Evolutionary conservation across 2,329 filamentous ascomycete genomes (phyloP), one percentile per base, ranked within the genome.

Genomic region (Botryotinia convoluta): DNA sequence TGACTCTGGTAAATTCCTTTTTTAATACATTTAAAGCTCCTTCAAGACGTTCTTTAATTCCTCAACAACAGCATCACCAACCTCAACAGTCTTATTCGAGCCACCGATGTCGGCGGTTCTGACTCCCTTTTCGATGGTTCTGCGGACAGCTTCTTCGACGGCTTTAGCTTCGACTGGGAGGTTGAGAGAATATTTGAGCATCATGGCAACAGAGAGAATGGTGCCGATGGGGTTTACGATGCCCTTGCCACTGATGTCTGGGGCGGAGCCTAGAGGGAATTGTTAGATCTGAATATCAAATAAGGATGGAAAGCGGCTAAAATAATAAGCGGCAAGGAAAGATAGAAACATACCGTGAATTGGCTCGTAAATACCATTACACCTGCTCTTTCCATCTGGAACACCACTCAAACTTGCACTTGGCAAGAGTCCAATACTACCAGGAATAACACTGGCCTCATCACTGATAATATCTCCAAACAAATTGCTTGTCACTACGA

Each of bases 401-500:
- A 97, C 90, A 59, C 93, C 93, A 77, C 91, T 92, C 81, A 98
- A 85, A 83, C 92, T 96, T 20, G 95, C 95, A 82, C 92, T 95
- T 39, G 95, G 95, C 78, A 97, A 85, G 77, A 98, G 86, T 44
- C 96, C 95, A 78, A 98, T 89, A 79, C 91, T 94, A 26, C 95
- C 95, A 4, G 95, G 94, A 78, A 98, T 98, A 69, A 97, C 95
- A 79, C 92, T 95, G 7, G 95, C 95, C 87, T 98, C 95, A 81
- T 98, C 95, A 81, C 89, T 93, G 81, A 99, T 94, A 81, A 98
- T 98, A 83, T 98, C 95, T 76, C 95, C 96, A 82, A 97, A 97
- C 78, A 98, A 82, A 83, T 98, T 99, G 86, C 92, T 95, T 20
- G 95, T 97, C 76, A 98, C 91, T 64, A 98, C 89, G 51, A 98